Evolutionary conservation across 2,329 filamentous ascomycete species (phyloP).

Genomic region (Gaeumannomyces sp.): DNA sequence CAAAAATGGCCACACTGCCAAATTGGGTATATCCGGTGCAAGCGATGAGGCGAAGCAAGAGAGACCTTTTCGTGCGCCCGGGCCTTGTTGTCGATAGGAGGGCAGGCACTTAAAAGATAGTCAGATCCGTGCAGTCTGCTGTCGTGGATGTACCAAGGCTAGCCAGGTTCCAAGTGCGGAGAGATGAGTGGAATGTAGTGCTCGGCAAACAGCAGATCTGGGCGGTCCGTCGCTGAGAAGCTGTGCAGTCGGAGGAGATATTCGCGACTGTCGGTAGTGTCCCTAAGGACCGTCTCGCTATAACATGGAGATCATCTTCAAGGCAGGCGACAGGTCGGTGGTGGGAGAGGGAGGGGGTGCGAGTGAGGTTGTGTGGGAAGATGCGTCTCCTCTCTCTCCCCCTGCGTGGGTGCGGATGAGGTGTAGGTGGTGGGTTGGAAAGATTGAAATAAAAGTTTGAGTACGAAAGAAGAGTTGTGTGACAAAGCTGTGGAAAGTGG

Average conservation of each 20-base stretch:
- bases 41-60: slow-evolving; percentile 7
- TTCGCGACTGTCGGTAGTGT: slow-evolving; percentile 23
- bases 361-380: background rate
- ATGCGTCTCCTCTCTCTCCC: background rate
- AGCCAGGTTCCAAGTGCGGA: background rate
- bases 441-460: background rate
- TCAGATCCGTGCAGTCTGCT: background rate
- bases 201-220: background rate
- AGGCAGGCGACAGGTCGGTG: slow-evolving; percentile 8
- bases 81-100: background rate
- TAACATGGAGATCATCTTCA: slow-evolving; percentile 25
- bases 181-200: background rate
- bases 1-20: background rate
- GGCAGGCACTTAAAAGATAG: background rate
- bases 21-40: slow-evolving; percentile 8
- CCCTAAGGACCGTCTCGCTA: slow-evolving; percentile 38
- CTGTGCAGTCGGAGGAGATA: background rate
- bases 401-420: background rate
- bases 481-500: background rate
- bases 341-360: background rate
- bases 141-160: background rate
- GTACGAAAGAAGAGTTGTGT: background rate
- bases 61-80: background rate
- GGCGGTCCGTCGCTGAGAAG: background rate
- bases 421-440: background rate